Percentiles rank a stretch among this genome's conserved stretches.
Evolutionary conservation across 2,329 filamentous ascomycete genomes (phyloP).

Genomic region (Incumbomyces delicatus): DNA sequence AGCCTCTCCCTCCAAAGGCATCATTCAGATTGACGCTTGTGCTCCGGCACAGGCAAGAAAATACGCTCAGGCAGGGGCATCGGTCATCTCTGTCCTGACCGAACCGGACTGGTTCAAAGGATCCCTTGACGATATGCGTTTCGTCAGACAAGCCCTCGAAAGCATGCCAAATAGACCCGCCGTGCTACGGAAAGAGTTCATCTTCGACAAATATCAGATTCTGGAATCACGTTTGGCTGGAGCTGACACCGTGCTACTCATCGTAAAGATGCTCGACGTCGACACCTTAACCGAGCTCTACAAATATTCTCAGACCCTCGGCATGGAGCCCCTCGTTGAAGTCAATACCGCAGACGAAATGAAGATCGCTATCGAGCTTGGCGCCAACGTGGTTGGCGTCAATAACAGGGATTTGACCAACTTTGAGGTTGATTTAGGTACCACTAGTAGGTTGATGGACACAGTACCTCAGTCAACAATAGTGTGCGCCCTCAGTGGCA

Average conservation of each 20-base stretch:
- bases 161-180: slow-evolving; percentile 88
- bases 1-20: slow-evolving; percentile 89
- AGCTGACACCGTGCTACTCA: slow-evolving; percentile 87
- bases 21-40: slow-evolving; percentile 78
- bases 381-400: slow-evolving; percentile 85
- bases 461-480: slow-evolving; percentile 79
- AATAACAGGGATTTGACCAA: slow-evolving; percentile 96
- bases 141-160: slow-evolving; percentile 78
- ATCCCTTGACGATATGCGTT: slow-evolving; percentile 82
- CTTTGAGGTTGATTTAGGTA: slow-evolving; percentile 92
- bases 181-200: slow-evolving; percentile 87
- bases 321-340: slow-evolving; percentile 96
- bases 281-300: slow-evolving; percentile 68
- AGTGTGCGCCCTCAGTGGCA: slow-evolving; percentile 88
- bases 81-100: slow-evolving; percentile 95
- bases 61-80: slow-evolving; percentile 88
- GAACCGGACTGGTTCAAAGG: slow-evolving; percentile 99
- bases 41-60: slow-evolving; percentile 82
- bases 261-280: slow-evolving; percentile 92
- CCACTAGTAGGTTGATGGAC: slow-evolving; percentile 76
- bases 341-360: slow-evolving; percentile 94
- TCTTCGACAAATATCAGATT: slow-evolving; percentile 98
- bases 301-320: slow-evolving; percentile 75
- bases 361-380: slow-evolving; percentile 73
- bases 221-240: slow-evolving; percentile 86